Base-by-base conservation (phyloP, 2,329 filamentous ascomycete species). In the Paraconiothyrium brasiliense region DNA sequence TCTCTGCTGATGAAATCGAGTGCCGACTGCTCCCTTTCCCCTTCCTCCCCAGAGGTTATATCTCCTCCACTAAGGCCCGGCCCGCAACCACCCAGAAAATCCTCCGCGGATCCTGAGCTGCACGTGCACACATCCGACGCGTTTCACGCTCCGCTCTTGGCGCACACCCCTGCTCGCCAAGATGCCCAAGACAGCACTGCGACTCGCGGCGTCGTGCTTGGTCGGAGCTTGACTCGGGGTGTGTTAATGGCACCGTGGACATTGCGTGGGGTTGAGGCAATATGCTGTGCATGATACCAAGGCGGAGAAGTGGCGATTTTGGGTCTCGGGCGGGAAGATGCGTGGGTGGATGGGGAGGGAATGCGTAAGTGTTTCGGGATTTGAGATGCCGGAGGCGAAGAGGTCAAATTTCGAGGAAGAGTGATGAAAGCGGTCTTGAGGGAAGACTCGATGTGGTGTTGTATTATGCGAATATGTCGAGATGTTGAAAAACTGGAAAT, bases 131-230 rank as follows among this genome's bases (percentile, higher is more conserved):
- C 14, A 30, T 24, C 46, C 11, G n/a, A 48, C 39, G 37, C 39
- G 52, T 55, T 55, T 55, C 52, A 55, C 27, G 24, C 39, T 55
- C 52, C 52, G 52, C 24, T 27, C 52, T 55, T 55, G 52, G 52
- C 39, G n/a, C 14, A 4, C 3, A 44, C 2, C 39, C 39, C 27
- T 55, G 52, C 27, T 22, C 27, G 52, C 52, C 39, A 46, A 55
- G 52, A n/a, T 9, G 1, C 27, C 30, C n/a, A 44, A 55, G 39
- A 34, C 39, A 22, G 14, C 39, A 22, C 27, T 35, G n/a, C 52
- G 52, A 54, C 39, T 44, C 39, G 39, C 20, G 16, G 22, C 22
- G 27, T 13, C n/a, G n/a, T 39, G 49, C 49, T 51, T 51, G n/a
- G 30, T 20, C 5, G 37, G 24, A 20, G 50, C 50, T 54, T 54